Percentiles rank a stretch among this genome's conserved stretches.
Evolutionary conservation across 305 asterid genomes (phyloP).

Genomic region (Solanum hybrid): DNA sequence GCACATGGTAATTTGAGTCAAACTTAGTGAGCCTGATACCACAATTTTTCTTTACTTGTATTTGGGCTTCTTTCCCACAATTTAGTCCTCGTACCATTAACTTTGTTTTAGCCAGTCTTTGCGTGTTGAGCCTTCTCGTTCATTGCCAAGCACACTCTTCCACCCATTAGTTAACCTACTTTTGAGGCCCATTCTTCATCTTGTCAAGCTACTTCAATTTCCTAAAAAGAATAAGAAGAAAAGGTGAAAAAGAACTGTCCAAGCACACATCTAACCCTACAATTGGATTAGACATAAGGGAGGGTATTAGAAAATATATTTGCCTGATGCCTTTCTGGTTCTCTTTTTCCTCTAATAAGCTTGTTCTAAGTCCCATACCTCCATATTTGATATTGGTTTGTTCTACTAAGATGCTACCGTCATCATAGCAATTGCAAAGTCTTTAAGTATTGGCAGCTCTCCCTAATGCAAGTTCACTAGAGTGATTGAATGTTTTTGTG

Average conservation of each 20-base stretch:
- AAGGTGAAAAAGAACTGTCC: neutral
- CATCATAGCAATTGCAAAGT: neutral
- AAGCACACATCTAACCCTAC: neutral
- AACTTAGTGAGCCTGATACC: neutral
- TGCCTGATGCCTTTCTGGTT: neutral
- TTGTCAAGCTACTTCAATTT: neutral
- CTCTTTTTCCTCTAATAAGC: neutral
- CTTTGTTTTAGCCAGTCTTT: neutral
- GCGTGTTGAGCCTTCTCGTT: neutral
- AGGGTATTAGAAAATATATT: neutral
- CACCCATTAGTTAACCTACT: neutral
- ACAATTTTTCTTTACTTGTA: neutral
- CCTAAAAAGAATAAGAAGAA: neutral
- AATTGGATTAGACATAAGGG: neutral
- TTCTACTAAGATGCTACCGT: neutral
- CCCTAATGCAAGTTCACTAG: neutral
- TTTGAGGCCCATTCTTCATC: neutral
- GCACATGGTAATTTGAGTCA: neutral
- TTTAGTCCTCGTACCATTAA: neutral
- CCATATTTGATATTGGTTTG: neutral
- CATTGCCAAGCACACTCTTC: neutral
- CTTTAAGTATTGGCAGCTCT: neutral
- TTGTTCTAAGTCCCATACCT: neutral
- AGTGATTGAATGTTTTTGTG: neutral
- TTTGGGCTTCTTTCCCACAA: neutral